Conservation (phyloP, 768 basidiomycete species). For the Strobilomyces echinocephalus region DNA sequence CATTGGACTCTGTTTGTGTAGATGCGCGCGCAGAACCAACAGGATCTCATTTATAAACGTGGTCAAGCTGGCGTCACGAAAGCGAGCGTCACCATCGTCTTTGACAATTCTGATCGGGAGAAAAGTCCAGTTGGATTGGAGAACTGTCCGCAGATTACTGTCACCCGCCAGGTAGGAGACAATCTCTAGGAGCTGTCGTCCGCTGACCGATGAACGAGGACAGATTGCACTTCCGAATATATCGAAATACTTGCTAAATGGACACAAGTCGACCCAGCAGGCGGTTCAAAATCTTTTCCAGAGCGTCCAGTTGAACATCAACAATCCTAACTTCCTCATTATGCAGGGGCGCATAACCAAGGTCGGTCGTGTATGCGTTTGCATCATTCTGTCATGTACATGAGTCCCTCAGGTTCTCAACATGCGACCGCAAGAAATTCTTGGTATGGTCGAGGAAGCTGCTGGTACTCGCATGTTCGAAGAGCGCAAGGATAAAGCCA, state of each 20-base stretch:
- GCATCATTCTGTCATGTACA: neutral
- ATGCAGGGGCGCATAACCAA: slow-evolving; percentile 99
- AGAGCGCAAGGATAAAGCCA: slow-evolving; percentile 94
- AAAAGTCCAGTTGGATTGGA: slow-evolving; percentile 83
- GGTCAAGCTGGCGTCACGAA: slow-evolving; percentile 96
- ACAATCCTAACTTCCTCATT: slow-evolving; percentile 98
- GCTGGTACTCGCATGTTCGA: slow-evolving; percentile 99
- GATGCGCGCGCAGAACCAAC: slow-evolving; percentile 94
- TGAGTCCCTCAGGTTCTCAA: slow-evolving; percentile 61
- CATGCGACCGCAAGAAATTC: slow-evolving; percentile 96
- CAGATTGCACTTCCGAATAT: slow-evolving; percentile 91
- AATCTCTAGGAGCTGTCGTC: neutral
- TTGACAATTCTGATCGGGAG: slow-evolving; percentile 89
- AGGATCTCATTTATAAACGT: slow-evolving; percentile 98
- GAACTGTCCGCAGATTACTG: slow-evolving; percentile 83
- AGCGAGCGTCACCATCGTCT: slow-evolving; percentile 97
- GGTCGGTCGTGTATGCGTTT: slow-evolving; percentile 36
- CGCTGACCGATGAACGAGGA: neutral
- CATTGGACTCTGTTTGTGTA: slow-evolving; percentile 25
- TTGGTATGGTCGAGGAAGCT: slow-evolving; percentile 98
- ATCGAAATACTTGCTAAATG: slow-evolving; percentile 93
- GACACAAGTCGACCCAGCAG: slow-evolving; percentile 87
- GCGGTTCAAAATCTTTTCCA: slow-evolving; percentile 89
- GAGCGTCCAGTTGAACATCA: slow-evolving; percentile 96
- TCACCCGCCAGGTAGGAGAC: slow-evolving; percentile 83